phyloP scores from a whole-genome alignment of 2,329 filamentous ascomycete genomes.

The Colletotrichum nymphaeae region DNA sequence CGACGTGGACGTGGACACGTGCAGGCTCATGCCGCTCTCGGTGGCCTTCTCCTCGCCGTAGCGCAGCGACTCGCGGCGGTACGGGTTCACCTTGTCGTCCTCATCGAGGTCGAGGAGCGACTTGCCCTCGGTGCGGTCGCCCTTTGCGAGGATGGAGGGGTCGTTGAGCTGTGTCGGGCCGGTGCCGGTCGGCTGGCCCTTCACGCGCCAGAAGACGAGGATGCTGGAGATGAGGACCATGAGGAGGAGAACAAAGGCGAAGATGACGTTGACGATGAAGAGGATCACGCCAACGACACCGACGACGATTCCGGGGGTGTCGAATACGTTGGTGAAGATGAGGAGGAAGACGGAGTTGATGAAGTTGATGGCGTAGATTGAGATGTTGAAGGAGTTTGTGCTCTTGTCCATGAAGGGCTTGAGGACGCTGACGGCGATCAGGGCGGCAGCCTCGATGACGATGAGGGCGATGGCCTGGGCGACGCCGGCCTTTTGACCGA shows the following conservation, averaged over 20 bases:
- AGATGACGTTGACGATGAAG: conserved; percentile 89
- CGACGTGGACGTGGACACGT: neutral
- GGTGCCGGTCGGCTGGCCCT: conserved; percentile 74
- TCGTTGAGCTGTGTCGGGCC: conserved; percentile 87
- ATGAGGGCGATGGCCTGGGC: conserved; percentile 88
- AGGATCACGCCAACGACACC: conserved; percentile 91
- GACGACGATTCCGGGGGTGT: conserved; percentile 83
- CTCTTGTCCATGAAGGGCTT: conserved; percentile 99
- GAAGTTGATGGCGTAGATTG: conserved; percentile 91
- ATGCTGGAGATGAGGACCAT: conserved; percentile 74
- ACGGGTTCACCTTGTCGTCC: conserved; percentile 48
- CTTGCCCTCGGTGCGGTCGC: conserved; percentile 69
- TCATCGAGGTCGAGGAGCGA: conserved; percentile 53
- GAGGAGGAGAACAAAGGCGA: conserved; percentile 84
- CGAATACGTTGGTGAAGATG: conserved; percentile 89
- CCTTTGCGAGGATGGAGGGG: conserved; percentile 86
- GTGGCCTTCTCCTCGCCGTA: conserved; percentile 26
- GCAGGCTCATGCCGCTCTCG: conserved; percentile 12
- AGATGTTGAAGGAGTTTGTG: conserved; percentile 96
- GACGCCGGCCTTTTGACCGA: conserved; percentile 76
- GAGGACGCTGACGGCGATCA: conserved; percentile 83
- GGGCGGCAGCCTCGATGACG: conserved; percentile 81
- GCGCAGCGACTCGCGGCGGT: conserved; percentile 20
- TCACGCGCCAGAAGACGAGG: conserved; percentile 86
- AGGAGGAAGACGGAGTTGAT: conserved; percentile 89